phyloP scores from a whole-genome alignment of 2,329 filamentous ascomycete genomes.

The Fusarium musae region DNA sequence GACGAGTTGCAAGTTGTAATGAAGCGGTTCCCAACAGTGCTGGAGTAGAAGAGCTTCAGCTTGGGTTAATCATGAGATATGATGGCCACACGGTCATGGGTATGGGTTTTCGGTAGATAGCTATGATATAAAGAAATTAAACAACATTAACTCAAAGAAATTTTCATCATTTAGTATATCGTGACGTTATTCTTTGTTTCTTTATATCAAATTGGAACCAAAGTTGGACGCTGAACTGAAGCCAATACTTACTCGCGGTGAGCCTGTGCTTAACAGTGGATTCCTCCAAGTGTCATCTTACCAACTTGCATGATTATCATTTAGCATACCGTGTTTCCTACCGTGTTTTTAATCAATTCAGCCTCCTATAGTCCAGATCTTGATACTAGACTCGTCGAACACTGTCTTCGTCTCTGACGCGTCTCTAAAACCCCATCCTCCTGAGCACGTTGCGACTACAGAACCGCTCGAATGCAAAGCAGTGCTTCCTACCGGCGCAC shows the following conservation, averaged over 20 bases:
- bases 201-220: too few species aligned
- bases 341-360: background rate
- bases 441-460: conserved; percentile 67
- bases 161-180: too few species aligned
- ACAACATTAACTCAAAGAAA: background rate
- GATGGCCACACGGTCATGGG: conserved; percentile 31
- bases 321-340: background rate
- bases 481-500: conserved; percentile 60
- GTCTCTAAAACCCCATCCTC: conserved; percentile 57
- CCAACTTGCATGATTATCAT: background rate
- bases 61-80: conserved; percentile 29
- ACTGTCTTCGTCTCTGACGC: conserved; percentile 12
- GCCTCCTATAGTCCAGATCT: conserved; percentile 41
- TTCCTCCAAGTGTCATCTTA: background rate
- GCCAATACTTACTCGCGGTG: background rate
- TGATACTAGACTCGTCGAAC: conserved; percentile 42
- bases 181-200: too few species aligned
- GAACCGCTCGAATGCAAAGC: conserved; percentile 65
- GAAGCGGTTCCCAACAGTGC: conserved; percentile 3
- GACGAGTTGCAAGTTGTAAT: conserved; percentile 2
- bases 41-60: conserved; percentile 16
- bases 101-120: conserved; percentile 26
- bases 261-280: background rate
- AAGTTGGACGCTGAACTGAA: background rate
- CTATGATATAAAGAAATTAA: conserved; percentile 20